Evolutionary conservation across 2,329 filamentous ascomycete genomes (phyloP).

Genomic region (Cercospora canescens): DNA sequence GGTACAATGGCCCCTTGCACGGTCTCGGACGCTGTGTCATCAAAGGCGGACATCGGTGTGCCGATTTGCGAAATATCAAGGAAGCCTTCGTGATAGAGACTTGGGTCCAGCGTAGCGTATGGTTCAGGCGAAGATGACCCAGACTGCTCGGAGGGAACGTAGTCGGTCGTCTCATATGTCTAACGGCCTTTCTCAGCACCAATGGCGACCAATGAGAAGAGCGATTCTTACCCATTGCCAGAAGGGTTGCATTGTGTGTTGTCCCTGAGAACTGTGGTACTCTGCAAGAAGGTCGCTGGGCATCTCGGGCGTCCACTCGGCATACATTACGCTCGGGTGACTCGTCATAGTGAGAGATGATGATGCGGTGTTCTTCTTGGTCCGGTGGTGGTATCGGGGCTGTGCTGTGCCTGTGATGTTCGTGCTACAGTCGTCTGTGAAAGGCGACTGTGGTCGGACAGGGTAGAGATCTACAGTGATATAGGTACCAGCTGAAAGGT

Average conservation of each 20-base stretch:
- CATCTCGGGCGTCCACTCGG: background rate
- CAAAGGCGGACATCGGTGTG: background rate
- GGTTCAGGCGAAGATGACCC: background rate
- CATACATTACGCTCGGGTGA: background rate
- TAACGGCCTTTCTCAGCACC: background rate
- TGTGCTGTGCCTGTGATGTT: background rate
- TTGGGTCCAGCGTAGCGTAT: background rate
- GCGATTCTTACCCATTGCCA: background rate
- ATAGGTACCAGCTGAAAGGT: background rate
- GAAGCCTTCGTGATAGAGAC: constrained; percentile 6
- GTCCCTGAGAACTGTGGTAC: background rate
- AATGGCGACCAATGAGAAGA: background rate
- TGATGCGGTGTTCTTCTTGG: background rate
- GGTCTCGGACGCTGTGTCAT: background rate
- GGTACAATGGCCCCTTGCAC: background rate
- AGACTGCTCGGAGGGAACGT: background rate
- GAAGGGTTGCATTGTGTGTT: background rate
- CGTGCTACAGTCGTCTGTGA: background rate
- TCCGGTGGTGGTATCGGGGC: background rate
- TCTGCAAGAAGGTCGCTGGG: background rate
- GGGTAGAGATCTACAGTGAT: background rate
- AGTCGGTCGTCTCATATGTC: background rate
- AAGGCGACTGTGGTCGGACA: background rate
- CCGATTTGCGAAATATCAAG: constrained; percentile 11
- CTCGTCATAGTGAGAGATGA: background rate